Percentiles rank a stretch among this genome's conserved stretches.
phyloP scores from a whole-genome alignment of 164 flowering plant genomes.

The Chimonanthus praecox region DNA sequence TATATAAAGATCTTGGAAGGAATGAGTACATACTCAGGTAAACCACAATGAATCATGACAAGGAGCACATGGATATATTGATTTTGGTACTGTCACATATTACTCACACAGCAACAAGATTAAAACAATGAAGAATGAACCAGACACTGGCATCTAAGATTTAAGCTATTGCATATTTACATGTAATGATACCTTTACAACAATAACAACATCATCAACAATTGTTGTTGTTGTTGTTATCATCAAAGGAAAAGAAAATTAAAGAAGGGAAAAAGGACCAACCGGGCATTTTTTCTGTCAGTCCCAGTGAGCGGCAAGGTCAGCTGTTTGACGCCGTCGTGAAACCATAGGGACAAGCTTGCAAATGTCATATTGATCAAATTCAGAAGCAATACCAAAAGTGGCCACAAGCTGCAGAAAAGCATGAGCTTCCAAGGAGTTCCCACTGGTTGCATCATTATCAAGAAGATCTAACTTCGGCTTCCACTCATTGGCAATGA shows the following conservation, averaged over 20 bases:
- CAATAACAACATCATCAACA: too few species aligned
- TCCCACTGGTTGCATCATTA: constrained; percentile 76
- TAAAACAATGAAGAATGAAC: not conserved
- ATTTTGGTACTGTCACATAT: too few species aligned
- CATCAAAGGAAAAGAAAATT: not conserved
- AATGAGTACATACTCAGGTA: too few species aligned
- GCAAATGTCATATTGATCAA: constrained; percentile 57
- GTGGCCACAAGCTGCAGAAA: constrained; percentile 86
- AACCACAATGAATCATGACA: too few species aligned
- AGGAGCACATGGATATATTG: too few species aligned
- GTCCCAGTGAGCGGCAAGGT: constrained; percentile 81
- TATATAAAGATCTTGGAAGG: not conserved
- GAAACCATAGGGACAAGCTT: constrained; percentile 84
- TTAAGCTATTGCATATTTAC: not conserved
- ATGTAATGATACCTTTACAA: too few species aligned
- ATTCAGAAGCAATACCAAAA: constrained; percentile 69
- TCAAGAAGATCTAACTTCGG: constrained; percentile 81
- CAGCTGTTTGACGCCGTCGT: constrained; percentile 90
- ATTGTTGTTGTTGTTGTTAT: too few species aligned
- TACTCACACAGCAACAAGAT: not conserved
- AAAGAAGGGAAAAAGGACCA: constrained; percentile 13
- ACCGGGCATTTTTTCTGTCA: constrained; percentile 88
- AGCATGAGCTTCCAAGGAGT: constrained; percentile 96
- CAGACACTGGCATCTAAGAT: not conserved
- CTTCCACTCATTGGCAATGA: constrained; percentile 86